These are phyloP conservation scores for Hyphopichia fennica DNA, from an alignment of 1,139 yeast species.

Conservation along the genomic window DNA sequence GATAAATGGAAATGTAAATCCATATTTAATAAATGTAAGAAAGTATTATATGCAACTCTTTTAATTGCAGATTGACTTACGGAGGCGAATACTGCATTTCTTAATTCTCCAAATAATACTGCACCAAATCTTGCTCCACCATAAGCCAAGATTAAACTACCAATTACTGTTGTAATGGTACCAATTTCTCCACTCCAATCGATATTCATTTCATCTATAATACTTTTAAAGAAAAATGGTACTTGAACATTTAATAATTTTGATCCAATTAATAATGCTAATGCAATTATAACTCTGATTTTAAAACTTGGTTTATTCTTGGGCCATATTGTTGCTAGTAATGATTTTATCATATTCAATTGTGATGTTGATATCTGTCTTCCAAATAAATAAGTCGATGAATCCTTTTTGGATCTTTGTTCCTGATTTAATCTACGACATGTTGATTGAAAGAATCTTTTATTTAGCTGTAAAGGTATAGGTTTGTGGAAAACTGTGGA, in stretches of 20 bases:
- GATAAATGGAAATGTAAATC: slow-evolving; percentile 90
- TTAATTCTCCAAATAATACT: slow-evolving; percentile 86
- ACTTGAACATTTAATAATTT: slow-evolving; percentile 91
- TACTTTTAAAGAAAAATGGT: slow-evolving; percentile 88
- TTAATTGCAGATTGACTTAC: slow-evolving; percentile 96
- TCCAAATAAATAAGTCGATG: slow-evolving; percentile 20
- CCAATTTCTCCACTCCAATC: slow-evolving; percentile 76
- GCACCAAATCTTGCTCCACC: slow-evolving; percentile 96
- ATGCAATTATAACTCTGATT: slow-evolving; percentile 72
- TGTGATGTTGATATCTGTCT: slow-evolving; percentile 47
- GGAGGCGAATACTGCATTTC: slow-evolving; percentile 93
- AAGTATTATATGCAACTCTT: slow-evolving; percentile 85
- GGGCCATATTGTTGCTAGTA: slow-evolving; percentile 89
- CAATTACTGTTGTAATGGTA: slow-evolving; percentile 59
- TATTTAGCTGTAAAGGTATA: not conserved
- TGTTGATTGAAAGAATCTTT: slow-evolving; percentile 1
- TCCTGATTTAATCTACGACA: slow-evolving; percentile 1
- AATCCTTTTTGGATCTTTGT: slow-evolving; percentile 4
- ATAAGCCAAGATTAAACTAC: slow-evolving; percentile 78
- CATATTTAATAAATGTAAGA: slow-evolving; percentile 75
- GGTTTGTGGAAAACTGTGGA: not conserved
- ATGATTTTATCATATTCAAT: slow-evolving; percentile 57
- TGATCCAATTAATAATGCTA: slow-evolving; percentile 70
- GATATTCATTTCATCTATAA: slow-evolving; percentile 89
- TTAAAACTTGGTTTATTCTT: slow-evolving; percentile 68